These are phyloP conservation scores for Phytopythium oedochilum DNA, from an alignment of 352 stramenopile species.

Conservation along the genomic window DNA sequence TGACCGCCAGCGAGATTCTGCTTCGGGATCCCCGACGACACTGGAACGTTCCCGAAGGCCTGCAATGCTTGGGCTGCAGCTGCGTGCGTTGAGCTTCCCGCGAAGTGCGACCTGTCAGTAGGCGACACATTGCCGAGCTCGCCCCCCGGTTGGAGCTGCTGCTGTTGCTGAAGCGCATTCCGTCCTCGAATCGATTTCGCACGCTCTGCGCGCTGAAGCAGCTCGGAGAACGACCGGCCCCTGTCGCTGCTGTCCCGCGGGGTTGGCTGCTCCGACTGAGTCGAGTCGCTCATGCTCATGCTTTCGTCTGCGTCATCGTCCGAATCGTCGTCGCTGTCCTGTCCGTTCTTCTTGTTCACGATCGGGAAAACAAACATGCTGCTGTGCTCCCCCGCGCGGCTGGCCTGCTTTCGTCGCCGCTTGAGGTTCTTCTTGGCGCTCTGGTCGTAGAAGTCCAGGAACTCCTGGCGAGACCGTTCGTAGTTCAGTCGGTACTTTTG, in stretches of 20 bases:
- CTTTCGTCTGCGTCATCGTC: slow-evolving; percentile 24
- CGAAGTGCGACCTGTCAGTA: neutral
- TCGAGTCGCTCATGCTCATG: slow-evolving; percentile 9
- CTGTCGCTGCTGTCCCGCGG: slow-evolving; percentile 1
- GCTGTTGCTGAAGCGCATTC: neutral
- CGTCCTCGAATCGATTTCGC: neutral
- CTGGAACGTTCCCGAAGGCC: neutral
- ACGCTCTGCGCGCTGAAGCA: neutral
- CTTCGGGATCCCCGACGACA: neutral
- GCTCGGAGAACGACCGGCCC: slow-evolving; percentile 3
- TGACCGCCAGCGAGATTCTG: neutral
- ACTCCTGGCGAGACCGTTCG: slow-evolving; percentile 78
- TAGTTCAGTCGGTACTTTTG: slow-evolving; percentile 90
- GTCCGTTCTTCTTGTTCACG: slow-evolving; percentile 32
- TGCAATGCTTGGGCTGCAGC: slow-evolving; percentile 1
- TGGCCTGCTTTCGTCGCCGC: slow-evolving; percentile 32
- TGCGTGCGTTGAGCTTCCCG: neutral
- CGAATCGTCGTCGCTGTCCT: slow-evolving; percentile 29
- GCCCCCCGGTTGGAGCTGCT: neutral
- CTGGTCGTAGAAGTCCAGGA: slow-evolving; percentile 83
- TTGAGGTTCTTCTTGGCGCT: slow-evolving; percentile 63
- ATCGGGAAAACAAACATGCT: slow-evolving; percentile 84
- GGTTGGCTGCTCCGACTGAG: slow-evolving; percentile 4
- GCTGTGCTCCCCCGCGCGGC: slow-evolving; percentile 41
- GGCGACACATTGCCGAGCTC: neutral